Conservation (phyloP, 345 rosid genomes). For the Toxicodendron radicans region DNA sequence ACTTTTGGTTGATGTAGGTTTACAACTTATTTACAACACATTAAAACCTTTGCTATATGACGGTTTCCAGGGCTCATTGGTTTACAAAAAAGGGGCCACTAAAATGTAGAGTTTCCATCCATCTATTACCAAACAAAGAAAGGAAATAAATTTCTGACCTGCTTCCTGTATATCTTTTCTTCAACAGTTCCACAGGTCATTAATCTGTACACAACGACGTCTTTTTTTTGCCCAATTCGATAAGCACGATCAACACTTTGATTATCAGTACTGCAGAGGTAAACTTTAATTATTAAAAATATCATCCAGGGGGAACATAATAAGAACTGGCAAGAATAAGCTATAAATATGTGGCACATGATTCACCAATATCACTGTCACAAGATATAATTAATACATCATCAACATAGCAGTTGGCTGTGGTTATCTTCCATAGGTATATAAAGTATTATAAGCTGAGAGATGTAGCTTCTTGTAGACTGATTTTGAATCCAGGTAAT, state of each 20-base stretch:
- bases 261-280: constrained; percentile 75
- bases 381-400: too few relatives aligned
- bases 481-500: too few relatives aligned
- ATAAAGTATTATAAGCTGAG: too few relatives aligned
- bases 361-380: constrained; percentile 5
- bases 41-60: background rate
- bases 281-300: background rate
- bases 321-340: background rate
- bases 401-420: background rate
- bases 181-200: constrained; percentile 98
- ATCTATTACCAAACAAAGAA: background rate
- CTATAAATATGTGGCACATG: background rate
- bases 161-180: constrained; percentile 96
- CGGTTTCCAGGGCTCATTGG: background rate
- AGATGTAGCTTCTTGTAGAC: too few relatives aligned
- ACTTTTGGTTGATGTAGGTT: background rate
- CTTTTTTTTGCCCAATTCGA: constrained; percentile 93
- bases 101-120: background rate
- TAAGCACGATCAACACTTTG: constrained; percentile 99
- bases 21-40: background rate
- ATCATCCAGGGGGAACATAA: constrained; percentile 1
- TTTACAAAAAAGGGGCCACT: background rate
- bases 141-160: constrained; percentile 44
- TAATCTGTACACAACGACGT: constrained; percentile 85
- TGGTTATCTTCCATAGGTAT: too few relatives aligned